Evolutionary conservation across 164 flowering plant species (phyloP).

Genomic region (Nymphaea thermarum): DNA sequence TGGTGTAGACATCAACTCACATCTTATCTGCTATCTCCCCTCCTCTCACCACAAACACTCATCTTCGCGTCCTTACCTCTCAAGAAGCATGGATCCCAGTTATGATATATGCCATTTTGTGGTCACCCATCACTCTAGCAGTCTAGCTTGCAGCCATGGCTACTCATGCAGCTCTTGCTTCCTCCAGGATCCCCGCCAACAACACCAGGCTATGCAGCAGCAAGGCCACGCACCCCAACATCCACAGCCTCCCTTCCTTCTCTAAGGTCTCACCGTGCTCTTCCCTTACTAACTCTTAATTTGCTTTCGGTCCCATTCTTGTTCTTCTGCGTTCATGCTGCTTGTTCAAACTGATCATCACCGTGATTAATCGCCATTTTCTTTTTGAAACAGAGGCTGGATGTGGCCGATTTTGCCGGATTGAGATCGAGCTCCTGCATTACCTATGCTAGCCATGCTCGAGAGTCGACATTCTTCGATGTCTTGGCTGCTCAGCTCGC

Average conservation of each 20-base stretch:
- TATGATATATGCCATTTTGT: neutral
- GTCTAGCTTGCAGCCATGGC: slow-evolving; percentile 75
- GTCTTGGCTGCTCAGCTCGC: slow-evolving; percentile 59
- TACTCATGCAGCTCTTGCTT: slow-evolving; percentile 79
- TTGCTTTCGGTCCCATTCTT: neutral
- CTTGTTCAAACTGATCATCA: neutral
- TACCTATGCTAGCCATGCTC: slow-evolving; percentile 34
- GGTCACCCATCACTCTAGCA: neutral
- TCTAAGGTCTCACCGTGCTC: slow-evolving; percentile 37
- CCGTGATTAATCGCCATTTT: neutral
- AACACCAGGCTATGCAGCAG: slow-evolving; percentile 52
- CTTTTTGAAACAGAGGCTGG: slow-evolving; percentile 35
- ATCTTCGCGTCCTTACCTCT: neutral
- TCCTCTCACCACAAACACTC: neutral
- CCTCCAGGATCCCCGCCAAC: slow-evolving; percentile 61
- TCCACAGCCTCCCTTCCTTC: slow-evolving; percentile 56
- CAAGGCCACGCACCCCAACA: slow-evolving; percentile 14
- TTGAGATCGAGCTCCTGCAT: slow-evolving; percentile 43
- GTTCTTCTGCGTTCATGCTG: neutral
- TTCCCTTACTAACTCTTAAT: slow-evolving; percentile 4
- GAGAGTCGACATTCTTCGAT: slow-evolving; percentile 62
- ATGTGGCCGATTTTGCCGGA: slow-evolving; percentile 69
- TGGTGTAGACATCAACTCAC: neutral
- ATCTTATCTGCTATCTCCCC: neutral
- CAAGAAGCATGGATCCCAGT: neutral